phyloP scores from a whole-genome alignment of 371 early-diverging fungal genomes.

The Syncephalastrum contaminatum region DNA sequence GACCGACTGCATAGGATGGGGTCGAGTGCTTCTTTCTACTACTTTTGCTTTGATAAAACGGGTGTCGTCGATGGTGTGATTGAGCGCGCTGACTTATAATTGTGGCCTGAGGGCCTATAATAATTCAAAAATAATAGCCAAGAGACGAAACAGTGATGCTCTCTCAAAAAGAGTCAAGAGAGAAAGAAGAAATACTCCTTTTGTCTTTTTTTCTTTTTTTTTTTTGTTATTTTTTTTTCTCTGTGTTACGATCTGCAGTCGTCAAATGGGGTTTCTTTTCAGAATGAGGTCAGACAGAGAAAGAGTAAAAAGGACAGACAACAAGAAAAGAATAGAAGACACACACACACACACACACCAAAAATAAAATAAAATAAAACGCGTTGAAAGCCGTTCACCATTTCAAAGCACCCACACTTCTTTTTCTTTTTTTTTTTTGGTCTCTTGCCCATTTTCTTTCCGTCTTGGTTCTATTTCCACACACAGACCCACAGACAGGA shows the following conservation, averaged over 20 bases:
- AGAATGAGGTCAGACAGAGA: too few species aligned
- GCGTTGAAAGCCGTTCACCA: neutral
- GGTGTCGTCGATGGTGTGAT: neutral
- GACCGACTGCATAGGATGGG: too few species aligned
- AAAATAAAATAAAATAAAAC: conserved; percentile 11
- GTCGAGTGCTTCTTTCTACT: neutral
- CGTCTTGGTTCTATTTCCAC: neutral
- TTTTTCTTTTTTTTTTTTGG: conserved; percentile 5
- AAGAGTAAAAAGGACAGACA: neutral
- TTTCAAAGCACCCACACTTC: neutral
- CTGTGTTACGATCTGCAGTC: too few species aligned
- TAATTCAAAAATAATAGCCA: neutral
- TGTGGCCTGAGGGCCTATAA: too few species aligned
- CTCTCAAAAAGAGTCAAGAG: neutral
- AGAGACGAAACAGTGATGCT: neutral
- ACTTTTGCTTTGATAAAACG: neutral
- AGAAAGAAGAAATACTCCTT: conserved; percentile 3
- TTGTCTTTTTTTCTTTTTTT: too few species aligned
- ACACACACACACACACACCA: conserved; percentile 3
- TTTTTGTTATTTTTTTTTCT: too few species aligned
- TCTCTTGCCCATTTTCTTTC: neutral
- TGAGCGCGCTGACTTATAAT: neutral
- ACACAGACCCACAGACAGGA: neutral
- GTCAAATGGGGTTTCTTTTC: too few species aligned
- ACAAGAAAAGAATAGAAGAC: neutral